Evolutionary conservation across 2,329 filamentous ascomycete species (phyloP).

Genomic region (Hymenoscyphus fraxineus): DNA sequence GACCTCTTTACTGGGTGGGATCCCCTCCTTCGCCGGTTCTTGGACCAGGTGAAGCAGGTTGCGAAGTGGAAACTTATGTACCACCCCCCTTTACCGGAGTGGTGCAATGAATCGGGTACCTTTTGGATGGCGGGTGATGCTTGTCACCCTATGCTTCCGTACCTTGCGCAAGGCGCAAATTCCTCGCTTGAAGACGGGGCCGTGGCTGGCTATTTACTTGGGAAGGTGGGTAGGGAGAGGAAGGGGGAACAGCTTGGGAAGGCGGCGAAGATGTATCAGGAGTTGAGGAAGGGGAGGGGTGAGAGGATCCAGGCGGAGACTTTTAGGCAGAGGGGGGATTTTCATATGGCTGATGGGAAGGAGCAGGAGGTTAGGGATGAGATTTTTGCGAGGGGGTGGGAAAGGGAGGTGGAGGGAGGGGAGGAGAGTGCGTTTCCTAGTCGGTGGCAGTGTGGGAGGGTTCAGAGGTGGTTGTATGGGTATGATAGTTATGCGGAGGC

Average conservation of each 20-base stretch:
- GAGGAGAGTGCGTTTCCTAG: slow-evolving; percentile 48
- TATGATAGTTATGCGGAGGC: slow-evolving; percentile 59
- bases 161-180: slow-evolving; percentile 64
- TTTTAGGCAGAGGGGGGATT: slow-evolving; percentile 52
- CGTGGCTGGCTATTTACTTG: slow-evolving; percentile 56
- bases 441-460: slow-evolving; percentile 58
- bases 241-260: slow-evolving; percentile 43
- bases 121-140: slow-evolving; percentile 48
- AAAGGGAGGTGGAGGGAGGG: slow-evolving; percentile 42
- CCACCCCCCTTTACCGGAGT: slow-evolving; percentile 36
- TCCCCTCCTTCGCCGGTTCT: slow-evolving; percentile 46
- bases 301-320: slow-evolving; percentile 58
- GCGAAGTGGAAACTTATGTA: slow-evolving; percentile 68
- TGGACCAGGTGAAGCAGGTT: slow-evolving; percentile 52
- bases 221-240: slow-evolving; percentile 42
- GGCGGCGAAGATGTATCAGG: slow-evolving; percentile 44
- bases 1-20: slow-evolving; percentile 61
- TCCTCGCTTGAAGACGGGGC: slow-evolving; percentile 66
- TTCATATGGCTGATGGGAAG: slow-evolving; percentile 51
- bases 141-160: slow-evolving; percentile 62
- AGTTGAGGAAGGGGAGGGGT: slow-evolving; percentile 45
- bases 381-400: slow-evolving; percentile 14
- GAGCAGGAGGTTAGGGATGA: slow-evolving; percentile 56
- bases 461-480: slow-evolving; percentile 62
- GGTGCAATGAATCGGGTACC: slow-evolving; percentile 27